Percentiles rank a stretch among this genome's conserved stretches.
Conservation (phyloP, 179 eudicot genomes). For the Heliamphora pulchella region DNA sequence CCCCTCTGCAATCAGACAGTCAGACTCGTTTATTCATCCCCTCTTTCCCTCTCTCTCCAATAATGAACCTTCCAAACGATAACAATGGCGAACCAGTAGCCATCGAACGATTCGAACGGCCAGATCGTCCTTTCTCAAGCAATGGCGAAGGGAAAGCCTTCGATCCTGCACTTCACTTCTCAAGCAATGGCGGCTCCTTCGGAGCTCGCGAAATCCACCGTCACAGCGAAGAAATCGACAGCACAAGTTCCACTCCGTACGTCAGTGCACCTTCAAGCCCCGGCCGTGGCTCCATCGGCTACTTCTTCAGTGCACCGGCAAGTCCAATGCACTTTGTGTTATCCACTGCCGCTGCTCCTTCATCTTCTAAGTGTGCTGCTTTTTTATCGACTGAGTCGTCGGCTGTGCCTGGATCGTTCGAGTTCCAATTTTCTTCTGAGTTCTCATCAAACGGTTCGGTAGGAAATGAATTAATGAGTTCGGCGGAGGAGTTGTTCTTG, state of each 20-base stretch:
- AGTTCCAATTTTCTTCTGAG: slow-evolving; percentile 27
- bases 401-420: slow-evolving; percentile 12
- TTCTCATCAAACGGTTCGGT: slow-evolving; percentile 10
- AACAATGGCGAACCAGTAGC: neutral
- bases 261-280: slow-evolving; percentile 28
- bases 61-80: neutral
- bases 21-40: neutral
- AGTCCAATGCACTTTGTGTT: slow-evolving; percentile 26
- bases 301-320: slow-evolving; percentile 32
- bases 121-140: neutral
- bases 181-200: neutral
- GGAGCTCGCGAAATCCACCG: neutral
- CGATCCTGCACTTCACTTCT: neutral
- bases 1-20: too few relatives aligned
- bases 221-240: slow-evolving; percentile 9
- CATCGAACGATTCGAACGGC: too few relatives aligned
- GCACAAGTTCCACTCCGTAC: slow-evolving; percentile 28
- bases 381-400: slow-evolving; percentile 13
- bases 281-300: slow-evolving; percentile 25
- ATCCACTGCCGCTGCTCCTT: neutral
- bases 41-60: neutral
- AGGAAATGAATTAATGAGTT: slow-evolving; percentile 22
- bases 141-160: neutral
- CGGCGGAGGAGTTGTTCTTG: slow-evolving; percentile 38
- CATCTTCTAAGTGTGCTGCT: neutral